These are phyloP conservation scores for Russula foetens DNA, from an alignment of 768 basidiomycete species.

Conservation along the genomic window DNA sequence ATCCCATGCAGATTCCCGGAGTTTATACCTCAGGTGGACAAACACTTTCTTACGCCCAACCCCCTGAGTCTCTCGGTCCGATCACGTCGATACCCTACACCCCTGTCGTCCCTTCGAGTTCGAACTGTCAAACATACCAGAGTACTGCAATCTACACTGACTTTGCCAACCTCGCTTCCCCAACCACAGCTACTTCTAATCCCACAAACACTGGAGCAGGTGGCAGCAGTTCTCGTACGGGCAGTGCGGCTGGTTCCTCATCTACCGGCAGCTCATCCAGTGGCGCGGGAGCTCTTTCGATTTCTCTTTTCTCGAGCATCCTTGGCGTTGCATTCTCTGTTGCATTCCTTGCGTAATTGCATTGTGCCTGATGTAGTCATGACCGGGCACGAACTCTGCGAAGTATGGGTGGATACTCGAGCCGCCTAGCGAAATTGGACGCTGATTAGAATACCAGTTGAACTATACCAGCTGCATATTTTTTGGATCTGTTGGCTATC, in stretches of 20 bases:
- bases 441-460: neutral
- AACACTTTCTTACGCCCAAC: constrained; percentile 39
- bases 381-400: neutral
- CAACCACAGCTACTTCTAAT: neutral
- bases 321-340: constrained; percentile 13
- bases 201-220: neutral
- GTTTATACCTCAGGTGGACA: constrained; percentile 35
- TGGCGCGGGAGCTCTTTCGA: constrained; percentile 5
- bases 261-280: constrained; percentile 6
- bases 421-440: neutral
- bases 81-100: constrained; percentile 39
- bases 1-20: constrained; percentile 56
- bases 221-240: neutral
- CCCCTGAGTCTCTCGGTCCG: constrained; percentile 39
- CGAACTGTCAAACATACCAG: constrained; percentile 35
- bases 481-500: neutral
- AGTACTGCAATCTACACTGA: constrained; percentile 31
- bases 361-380: neutral
- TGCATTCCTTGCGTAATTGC: constrained; percentile 8
- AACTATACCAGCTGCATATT: constrained; percentile 1
- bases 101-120: constrained; percentile 33
- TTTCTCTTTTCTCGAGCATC: constrained; percentile 11
- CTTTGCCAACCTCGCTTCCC: neutral
- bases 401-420: neutral
- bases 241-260: neutral